Percentiles rank a stretch among this genome's conserved stretches.
Conservation (phyloP, 2,329 filamentous ascomycete genomes). For the Aspergillus caelatus region DNA sequence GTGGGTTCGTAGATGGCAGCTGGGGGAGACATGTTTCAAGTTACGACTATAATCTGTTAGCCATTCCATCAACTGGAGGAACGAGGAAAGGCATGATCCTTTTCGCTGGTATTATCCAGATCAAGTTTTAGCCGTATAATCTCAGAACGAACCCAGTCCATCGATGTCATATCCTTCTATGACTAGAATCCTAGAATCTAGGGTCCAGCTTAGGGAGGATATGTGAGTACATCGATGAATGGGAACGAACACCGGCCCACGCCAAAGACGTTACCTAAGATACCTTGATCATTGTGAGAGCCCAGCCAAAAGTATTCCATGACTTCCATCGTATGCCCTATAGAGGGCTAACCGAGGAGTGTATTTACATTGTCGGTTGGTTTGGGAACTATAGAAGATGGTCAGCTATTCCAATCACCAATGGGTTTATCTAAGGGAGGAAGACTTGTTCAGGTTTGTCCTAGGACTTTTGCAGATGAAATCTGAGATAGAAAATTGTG, state of each 20-base stretch:
- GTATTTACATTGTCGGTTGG: slow-evolving; percentile 28
- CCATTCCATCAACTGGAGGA: slow-evolving; percentile 42
- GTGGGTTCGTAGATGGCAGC: slow-evolving; percentile 63
- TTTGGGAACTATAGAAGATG: slow-evolving; percentile 8
- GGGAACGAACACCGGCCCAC: slow-evolving; percentile 67
- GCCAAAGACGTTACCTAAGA: slow-evolving; percentile 53
- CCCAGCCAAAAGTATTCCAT: slow-evolving; percentile 44
- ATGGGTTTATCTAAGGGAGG: slow-evolving; percentile 14
- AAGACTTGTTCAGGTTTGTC: slow-evolving; percentile 21
- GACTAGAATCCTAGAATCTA: not conserved
- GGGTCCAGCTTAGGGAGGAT: slow-evolving; percentile 7
- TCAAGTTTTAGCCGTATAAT: slow-evolving; percentile 96
- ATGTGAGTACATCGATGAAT: slow-evolving; percentile 19
- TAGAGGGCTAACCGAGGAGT: slow-evolving; percentile 15
- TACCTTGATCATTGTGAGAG: slow-evolving; percentile 51
- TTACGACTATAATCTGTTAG: slow-evolving; percentile 39
- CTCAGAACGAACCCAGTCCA: slow-evolving; percentile 55
- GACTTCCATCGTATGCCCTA: slow-evolving; percentile 36
- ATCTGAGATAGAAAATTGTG: slow-evolving; percentile 13
- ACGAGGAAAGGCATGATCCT: slow-evolving; percentile 85
- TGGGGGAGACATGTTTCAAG: slow-evolving; percentile 72
- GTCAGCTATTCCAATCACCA: slow-evolving; percentile 13
- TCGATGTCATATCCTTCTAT: slow-evolving; percentile 8
- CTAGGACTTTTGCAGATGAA: slow-evolving; percentile 2
- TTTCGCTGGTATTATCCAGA: slow-evolving; percentile 99